Percentiles rank a stretch among this genome's conserved stretches.
These are phyloP conservation scores for Vaccinium corymbosum DNA, from an alignment of 148 eudicot genomes.

Conservation along the genomic window DNA sequence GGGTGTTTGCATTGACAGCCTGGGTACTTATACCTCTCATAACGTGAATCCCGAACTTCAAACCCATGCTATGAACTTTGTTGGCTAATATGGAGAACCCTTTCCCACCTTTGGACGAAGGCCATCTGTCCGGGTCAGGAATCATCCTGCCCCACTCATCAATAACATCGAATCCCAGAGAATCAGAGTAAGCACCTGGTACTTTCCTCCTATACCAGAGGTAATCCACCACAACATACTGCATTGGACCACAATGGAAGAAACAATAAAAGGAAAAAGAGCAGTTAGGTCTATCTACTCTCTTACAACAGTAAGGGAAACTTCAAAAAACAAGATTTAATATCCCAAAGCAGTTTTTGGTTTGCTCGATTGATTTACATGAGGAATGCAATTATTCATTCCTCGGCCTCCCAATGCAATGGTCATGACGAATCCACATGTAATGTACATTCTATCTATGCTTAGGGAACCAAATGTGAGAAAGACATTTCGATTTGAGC, in stretches of 20 bases:
- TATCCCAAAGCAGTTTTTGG: background rate
- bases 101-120: constrained; percentile 77
- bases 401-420: background rate
- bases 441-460: background rate
- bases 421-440: background rate
- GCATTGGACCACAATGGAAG: constrained; percentile 19
- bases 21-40: constrained; percentile 93
- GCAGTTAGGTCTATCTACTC: background rate
- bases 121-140: constrained; percentile 93
- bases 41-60: constrained; percentile 96
- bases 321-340: background rate
- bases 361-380: background rate
- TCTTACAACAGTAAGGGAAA: background rate
- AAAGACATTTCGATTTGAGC: background rate
- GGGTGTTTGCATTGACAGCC: constrained; percentile 80
- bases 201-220: constrained; percentile 92
- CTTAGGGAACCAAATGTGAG: background rate
- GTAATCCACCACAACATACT: constrained; percentile 98
- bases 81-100: constrained; percentile 74
- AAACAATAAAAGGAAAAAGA: background rate
- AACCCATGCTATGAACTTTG: constrained; percentile 83
- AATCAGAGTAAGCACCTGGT: constrained; percentile 65
- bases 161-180: constrained; percentile 81
- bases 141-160: constrained; percentile 97
- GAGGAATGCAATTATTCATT: background rate